Evolutionary conservation across 2,329 filamentous ascomycete genomes (phyloP).

Genomic region (Aspergillus sp.): DNA sequence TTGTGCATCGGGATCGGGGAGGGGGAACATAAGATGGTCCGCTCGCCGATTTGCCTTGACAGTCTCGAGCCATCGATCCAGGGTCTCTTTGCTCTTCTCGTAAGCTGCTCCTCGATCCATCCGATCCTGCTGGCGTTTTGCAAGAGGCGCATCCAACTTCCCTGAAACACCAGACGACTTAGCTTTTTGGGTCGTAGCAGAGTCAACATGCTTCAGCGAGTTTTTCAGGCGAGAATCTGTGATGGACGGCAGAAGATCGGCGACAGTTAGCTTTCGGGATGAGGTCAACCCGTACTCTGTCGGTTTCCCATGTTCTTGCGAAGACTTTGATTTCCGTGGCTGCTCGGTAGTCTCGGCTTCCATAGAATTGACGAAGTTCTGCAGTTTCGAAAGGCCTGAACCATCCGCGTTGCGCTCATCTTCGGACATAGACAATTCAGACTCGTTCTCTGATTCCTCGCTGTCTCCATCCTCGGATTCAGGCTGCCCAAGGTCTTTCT

Average conservation of each 20-base stretch:
- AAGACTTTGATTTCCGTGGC: conserved; percentile 31
- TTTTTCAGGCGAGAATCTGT: conserved; percentile 69
- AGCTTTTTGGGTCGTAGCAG: conserved; percentile 33
- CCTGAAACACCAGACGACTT: conserved; percentile 48
- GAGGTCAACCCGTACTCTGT: conserved; percentile 50
- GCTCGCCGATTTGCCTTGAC: conserved; percentile 89
- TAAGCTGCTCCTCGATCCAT: conserved; percentile 75
- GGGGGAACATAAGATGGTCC: conserved; percentile 80
- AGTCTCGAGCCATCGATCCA: conserved; percentile 87
- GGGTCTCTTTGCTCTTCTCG: conserved; percentile 80
- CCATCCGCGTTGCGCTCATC: conserved; percentile 33
- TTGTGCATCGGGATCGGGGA: conserved; percentile 60
- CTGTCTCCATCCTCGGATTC: conserved; percentile 40
- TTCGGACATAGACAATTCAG: conserved; percentile 40
- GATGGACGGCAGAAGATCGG: conserved; percentile 63
- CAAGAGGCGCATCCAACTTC: conserved; percentile 72
- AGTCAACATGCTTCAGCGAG: conserved; percentile 62
- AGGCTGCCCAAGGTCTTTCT: conserved; percentile 27
- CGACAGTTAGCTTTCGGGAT: conserved; percentile 61
- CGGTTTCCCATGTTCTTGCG: conserved; percentile 54
- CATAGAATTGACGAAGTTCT: conserved; percentile 61
- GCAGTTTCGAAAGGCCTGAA: conserved; percentile 53
- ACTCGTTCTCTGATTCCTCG: conserved; percentile 39
- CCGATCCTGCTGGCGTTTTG: conserved; percentile 76
- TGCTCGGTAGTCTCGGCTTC: conserved; percentile 30